Evolutionary conservation across 192 early-diverging fungal genomes (phyloP), one percentile per base, ranked within the genome.

Genomic region (Backusella macrospora): DNA sequence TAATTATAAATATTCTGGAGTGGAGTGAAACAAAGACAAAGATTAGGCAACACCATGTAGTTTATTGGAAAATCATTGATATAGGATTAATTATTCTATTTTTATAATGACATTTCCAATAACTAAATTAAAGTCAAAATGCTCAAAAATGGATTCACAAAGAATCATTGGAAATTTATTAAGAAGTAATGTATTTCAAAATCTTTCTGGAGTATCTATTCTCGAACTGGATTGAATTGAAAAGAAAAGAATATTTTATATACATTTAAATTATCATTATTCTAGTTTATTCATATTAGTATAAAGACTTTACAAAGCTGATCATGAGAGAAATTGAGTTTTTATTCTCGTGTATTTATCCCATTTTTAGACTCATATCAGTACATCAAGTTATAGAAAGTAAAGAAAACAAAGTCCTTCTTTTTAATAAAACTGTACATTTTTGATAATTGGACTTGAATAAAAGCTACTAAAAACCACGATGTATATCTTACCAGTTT

Each of bases 1-100:
- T 59, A 59, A 26, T 59, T 59, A 59, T 26, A 23, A 59, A 59
- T 59, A 59, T 59, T 59, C 52, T 59, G 52, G 52, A 26, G 52
- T 59, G 52, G 21, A 59, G 52, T 59, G 52, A 23, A 59, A 59
- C 52, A 59, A 59, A 23, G 26, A 59, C 52, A 59, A n/a, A 49
- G 18, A 49, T 18, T 49, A 49, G 18, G n/a, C 48, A 49, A 23
- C 21, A 59, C 10, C 26, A 10, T 59, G 52, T 59, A 26, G 26
- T 23, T 59, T 21, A 26, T 59, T 59, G 21, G 21, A 59, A 59
- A 18, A 59, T 18, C 52, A 21, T 59, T 59, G 52, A 8, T 59
- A 59, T 26, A 59, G 52, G 26, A 8, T 26, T 21, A 59, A 21
- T 5, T 12, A 59, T 26, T 59, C 52, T 59, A 59, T 59, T 59